Evolutionary conservation across 164 flowering plant genomes (phyloP), one percentile per base, ranked within the genome.

Genomic region (Piper longum): DNA sequence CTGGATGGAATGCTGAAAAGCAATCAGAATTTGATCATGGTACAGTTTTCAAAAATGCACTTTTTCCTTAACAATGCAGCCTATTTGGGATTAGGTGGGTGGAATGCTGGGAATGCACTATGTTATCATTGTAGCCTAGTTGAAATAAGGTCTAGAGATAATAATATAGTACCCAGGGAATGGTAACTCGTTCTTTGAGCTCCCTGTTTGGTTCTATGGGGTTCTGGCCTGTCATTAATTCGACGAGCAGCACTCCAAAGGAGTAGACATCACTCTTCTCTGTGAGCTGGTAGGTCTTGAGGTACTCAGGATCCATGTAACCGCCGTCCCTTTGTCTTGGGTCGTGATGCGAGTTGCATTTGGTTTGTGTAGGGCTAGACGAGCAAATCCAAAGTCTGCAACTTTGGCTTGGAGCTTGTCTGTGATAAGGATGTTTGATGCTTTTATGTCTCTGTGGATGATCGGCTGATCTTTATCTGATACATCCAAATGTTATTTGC

Each of bases 221-320:
- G 54, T 63, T 70, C 67, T 92, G 77, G 69, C 92, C 96, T 1
- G 92, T 79, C 63, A 86, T 61, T 48, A 86, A 61, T 62, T 88
- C 96, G n/a, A 85, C 82, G 16, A 88, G 88, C 76, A 88, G 59
- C 13, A 88, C 86, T 5, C 92, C 96, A 64, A 86, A 88, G 52
- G 96, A 88, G 75, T 88, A 84, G 4, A 88, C 92, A 73, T 88
- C 96, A 56, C 96, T 88, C 77, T 83, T 88, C 36, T 80, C 89
- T 11, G 90, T 86, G 26, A 88, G 87, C 61, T 86, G 87, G 69
- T 78, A 75, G 6, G 92, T 83, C 60, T 62, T 79, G 44, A 86
- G 66, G 73, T 88, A 88, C 42, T 86, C 96, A n/a, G 92, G 96
- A 72, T 88, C 96, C 75, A 86, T 59, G 67, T 86, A 84, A 43